Evolutionary conservation across 2,329 filamentous ascomycete species (phyloP).

Genomic region (Magnaporthiopsis incrustans): DNA sequence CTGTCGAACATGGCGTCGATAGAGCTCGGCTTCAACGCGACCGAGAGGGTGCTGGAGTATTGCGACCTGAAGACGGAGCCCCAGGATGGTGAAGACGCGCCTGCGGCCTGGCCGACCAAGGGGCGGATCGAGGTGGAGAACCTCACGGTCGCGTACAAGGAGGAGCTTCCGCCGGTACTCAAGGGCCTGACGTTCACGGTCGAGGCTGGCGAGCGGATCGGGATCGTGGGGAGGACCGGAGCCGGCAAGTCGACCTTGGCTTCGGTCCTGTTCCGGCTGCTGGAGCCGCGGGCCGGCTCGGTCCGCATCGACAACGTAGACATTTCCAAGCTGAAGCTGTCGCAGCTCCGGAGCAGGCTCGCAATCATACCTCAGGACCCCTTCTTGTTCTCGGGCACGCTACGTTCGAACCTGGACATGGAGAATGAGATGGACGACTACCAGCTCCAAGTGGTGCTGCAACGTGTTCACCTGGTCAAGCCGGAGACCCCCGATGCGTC

Average conservation of each 20-base stretch:
- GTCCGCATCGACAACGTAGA: conserved; percentile 39
- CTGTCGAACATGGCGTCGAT: conserved; percentile 27
- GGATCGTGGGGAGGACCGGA: conserved; percentile 57
- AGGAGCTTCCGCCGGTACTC: conserved; percentile 27
- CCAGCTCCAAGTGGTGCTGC: conserved; percentile 51
- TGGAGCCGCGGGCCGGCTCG: conserved; percentile 32
- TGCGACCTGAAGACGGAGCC: conserved; percentile 29
- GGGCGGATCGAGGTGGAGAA: conserved; percentile 30
- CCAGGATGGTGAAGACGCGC: conserved; percentile 24
- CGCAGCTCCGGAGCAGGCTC: conserved; percentile 51
- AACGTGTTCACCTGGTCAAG: conserved; percentile 51
- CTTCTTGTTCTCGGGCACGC: conserved; percentile 57
- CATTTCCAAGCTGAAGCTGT: conserved; percentile 51
- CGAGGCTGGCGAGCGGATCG: conserved; percentile 50
- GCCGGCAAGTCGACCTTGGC: conserved; percentile 61
- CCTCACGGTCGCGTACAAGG: conserved; percentile 28
- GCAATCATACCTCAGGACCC: conserved; percentile 62
- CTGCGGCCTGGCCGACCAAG: conserved; percentile 32
- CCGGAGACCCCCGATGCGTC: conserved; percentile 30
- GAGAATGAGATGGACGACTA: conserved; percentile 53
- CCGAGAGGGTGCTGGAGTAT: conserved; percentile 36
- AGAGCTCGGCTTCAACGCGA: conserved; percentile 33
- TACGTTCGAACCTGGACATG: conserved; percentile 55
- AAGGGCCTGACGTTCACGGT: conserved; percentile 29
- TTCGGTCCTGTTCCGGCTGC: conserved; percentile 53